These are phyloP conservation scores for Trichoderma asperelloides DNA, from an alignment of 495 filamentous ascomycete species.

Conservation along the genomic window DNA sequence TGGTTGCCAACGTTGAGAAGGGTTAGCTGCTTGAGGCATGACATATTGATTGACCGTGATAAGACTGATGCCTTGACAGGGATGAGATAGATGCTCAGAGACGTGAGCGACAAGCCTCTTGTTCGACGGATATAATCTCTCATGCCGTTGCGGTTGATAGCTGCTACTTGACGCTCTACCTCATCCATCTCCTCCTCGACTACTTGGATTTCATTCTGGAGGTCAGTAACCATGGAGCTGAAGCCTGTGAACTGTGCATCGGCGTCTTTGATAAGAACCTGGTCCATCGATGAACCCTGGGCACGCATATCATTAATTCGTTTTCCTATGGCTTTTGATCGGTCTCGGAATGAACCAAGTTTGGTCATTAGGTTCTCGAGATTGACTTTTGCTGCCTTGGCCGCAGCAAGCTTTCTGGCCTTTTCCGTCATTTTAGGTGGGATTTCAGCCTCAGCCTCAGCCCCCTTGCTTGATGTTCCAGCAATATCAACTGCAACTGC, in stretches of 20 bases:
- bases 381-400: slow-evolving; percentile 18
- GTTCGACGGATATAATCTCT: slow-evolving; percentile 44
- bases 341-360: slow-evolving; percentile 15
- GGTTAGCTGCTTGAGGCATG: slow-evolving; percentile 40
- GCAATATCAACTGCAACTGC: too few relatives aligned
- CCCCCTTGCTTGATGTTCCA: too few relatives aligned
- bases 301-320: slow-evolving; percentile 16
- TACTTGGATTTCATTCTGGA: slow-evolving; percentile 17
- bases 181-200: slow-evolving; percentile 19
- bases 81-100: slow-evolving; percentile 46
- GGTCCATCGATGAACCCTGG: slow-evolving; percentile 5
- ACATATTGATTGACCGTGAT: slow-evolving; percentile 42
- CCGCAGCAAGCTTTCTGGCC: slow-evolving; percentile 10
- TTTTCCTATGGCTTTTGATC: slow-evolving; percentile 13
- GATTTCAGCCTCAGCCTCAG: neutral
- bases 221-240: slow-evolving; percentile 15
- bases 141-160: slow-evolving; percentile 17
- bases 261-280: slow-evolving; percentile 12
- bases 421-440: neutral
- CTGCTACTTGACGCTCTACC: slow-evolving; percentile 14
- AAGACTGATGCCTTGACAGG: slow-evolving; percentile 47
- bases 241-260: slow-evolving; percentile 13
- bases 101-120: slow-evolving; percentile 43
- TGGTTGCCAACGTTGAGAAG: slow-evolving; percentile 54
- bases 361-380: slow-evolving; percentile 18